Evolutionary conservation across 208 protist species (phyloP).

Genomic region (Leishmania lainsoni): DNA sequence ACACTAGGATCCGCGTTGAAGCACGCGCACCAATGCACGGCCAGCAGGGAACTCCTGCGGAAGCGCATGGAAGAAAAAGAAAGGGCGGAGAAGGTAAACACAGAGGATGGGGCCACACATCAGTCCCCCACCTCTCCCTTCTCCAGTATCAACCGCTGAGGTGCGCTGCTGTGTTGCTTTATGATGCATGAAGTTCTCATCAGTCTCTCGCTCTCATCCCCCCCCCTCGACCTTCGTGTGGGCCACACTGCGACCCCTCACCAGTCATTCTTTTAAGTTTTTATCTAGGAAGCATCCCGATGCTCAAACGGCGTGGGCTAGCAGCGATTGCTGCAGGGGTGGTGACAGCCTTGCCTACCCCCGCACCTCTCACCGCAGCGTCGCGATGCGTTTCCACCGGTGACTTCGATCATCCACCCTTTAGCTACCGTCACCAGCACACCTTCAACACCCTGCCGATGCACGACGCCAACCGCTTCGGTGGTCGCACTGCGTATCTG

Average conservation of each 20-base stretch:
- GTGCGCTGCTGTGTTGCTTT: neutral
- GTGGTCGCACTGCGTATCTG: slow-evolving; percentile 83
- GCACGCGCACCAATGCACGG: neutral
- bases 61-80: neutral
- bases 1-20: neutral
- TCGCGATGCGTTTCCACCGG: slow-evolving; percentile 48
- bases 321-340: neutral
- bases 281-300: neutral
- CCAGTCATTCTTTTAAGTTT: neutral
- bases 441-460: slow-evolving; percentile 85
- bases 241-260: neutral
- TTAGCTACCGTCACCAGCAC: slow-evolving; percentile 70
- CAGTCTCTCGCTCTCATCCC: neutral
- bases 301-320: neutral
- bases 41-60: neutral
- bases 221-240: neutral
- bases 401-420: slow-evolving; percentile 75
- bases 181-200: neutral
- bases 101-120: neutral
- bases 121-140: neutral
- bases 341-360: neutral
- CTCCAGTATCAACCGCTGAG: neutral
- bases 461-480: slow-evolving; percentile 87
- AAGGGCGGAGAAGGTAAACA: neutral
- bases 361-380: neutral